Evolutionary conservation across 2,329 filamentous ascomycete genomes (phyloP), one percentile per base, ranked within the genome.

Genomic region (Sporothrix variecibatus): DNA sequence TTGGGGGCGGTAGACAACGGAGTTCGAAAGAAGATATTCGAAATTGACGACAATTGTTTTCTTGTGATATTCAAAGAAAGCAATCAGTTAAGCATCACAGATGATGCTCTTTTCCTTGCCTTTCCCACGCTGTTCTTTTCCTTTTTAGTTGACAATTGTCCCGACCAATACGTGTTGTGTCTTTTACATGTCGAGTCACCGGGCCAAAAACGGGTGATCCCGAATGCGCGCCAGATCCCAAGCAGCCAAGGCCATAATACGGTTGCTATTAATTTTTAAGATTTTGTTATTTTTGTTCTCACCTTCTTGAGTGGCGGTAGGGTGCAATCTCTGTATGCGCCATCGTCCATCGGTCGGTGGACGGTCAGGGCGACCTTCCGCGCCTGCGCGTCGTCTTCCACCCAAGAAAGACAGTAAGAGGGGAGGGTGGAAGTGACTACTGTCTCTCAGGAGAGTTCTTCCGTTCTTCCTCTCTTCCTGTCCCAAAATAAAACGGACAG

Each of bases 271-370:
- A 11, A 26, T 46, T 49, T n/a, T 34, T 34, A 2, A 9, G 4
- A n/a, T 64, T 38, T 64, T 64, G 20, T 43, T 40, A 64, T 64
- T 40, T 64, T 64, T 64, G 2, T 43, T 64, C 28, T 43, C 31
- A 20, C 49, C 40, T 70, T 6, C 34, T 40, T 40, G 17, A 9
- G 20, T 26, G 49, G 68, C 28, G 34, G 68, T 38, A n/a, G 31
- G 58, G 58, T 64, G 68, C 68, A 71, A 71, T 71, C 51, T 71
- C 68, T 71, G 68, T 69, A 58, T 69, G 65, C 65, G 65, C 40
- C 40, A 15, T 43, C 40, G 40, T 12, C 40, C 40, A 43, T 43
- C 4, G 1, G n/a, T 28, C 62, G 62, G 62, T 43, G 62, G 58
- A 40, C 31, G 34, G 31, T n/a, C 31, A 11, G 31, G 20, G 31